Evolutionary conservation across 352 stramenopile species (phyloP).

Genomic region (Globisporangium emineosum): DNA sequence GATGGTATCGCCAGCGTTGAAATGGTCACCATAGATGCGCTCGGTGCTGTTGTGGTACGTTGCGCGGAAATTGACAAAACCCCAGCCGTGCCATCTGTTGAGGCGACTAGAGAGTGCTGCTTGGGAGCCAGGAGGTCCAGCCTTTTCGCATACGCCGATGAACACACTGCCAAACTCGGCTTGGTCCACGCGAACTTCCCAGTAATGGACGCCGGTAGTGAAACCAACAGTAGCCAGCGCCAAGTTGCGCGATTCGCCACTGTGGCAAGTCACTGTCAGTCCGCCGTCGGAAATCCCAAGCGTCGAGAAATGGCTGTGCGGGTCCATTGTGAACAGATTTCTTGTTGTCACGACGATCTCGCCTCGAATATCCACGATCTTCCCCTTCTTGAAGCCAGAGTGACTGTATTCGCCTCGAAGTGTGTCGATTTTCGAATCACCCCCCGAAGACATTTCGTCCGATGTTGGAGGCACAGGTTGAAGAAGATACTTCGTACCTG

Average conservation of each 20-base stretch:
- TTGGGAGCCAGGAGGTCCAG: conserved; percentile 72
- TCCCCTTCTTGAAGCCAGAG: conserved; percentile 46
- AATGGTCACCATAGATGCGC: conserved; percentile 87
- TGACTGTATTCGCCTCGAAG: conserved; percentile 62
- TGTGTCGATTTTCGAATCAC: conserved; percentile 24
- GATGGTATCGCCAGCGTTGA: conserved; percentile 96
- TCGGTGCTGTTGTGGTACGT: conserved; percentile 93
- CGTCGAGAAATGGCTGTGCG: conserved; percentile 75
- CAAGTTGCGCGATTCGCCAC: conserved; percentile 83
- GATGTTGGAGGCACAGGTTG: conserved; percentile 14
- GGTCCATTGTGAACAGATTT: conserved; percentile 85
- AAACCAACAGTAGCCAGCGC: conserved; percentile 85
- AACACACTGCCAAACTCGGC: conserved; percentile 98
- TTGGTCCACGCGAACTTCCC: conserved; percentile 97
- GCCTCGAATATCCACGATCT: conserved; percentile 62
- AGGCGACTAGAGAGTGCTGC: conserved; percentile 69
- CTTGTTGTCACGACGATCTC: conserved; percentile 64
- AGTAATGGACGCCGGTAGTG: conserved; percentile 94
- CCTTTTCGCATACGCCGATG: conserved; percentile 94
- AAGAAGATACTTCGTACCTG: conserved; percentile 82
- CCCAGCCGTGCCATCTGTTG: conserved; percentile 92
- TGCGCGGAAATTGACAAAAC: conserved; percentile 97
- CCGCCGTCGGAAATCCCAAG: conserved; percentile 74
- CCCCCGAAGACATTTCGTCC: neutral
- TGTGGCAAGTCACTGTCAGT: conserved; percentile 77